Percentiles rank a stretch among this genome's conserved stretches.
Evolutionary conservation across 345 rosid species (phyloP).

Genomic region (Sisymbrium irio): DNA sequence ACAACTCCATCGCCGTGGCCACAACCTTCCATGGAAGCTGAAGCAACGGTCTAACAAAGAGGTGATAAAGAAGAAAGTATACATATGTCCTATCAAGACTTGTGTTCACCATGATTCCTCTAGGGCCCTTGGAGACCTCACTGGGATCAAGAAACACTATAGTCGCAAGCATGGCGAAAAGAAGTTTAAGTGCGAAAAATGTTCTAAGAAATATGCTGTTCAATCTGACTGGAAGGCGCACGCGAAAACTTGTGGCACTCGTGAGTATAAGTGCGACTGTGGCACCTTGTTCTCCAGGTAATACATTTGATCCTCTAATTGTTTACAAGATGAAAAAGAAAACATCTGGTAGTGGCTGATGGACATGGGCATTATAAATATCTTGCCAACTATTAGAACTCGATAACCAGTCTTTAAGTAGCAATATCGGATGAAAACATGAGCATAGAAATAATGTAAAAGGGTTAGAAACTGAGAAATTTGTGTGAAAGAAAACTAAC

Average conservation of each 20-base stretch:
- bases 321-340: background rate
- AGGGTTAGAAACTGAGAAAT: background rate
- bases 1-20: constrained; percentile 94
- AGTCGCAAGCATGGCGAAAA: constrained; percentile 96
- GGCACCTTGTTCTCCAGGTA: constrained; percentile 96
- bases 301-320: background rate
- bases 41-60: constrained; percentile 72
- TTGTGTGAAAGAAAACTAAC: background rate
- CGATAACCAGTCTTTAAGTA: background rate
- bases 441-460: background rate
- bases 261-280: constrained; percentile 95
- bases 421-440: background rate
- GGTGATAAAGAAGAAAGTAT: constrained; percentile 66
- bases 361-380: too few species aligned
- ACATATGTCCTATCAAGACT: constrained; percentile 85
- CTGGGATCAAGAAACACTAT: constrained; percentile 91
- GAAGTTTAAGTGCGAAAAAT: constrained; percentile 96
- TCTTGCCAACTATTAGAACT: background rate
- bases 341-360: background rate
- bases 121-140: constrained; percentile 90
- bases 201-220: constrained; percentile 95
- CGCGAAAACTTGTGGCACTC: constrained; percentile 89
- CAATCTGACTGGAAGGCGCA: constrained; percentile 99
- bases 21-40: constrained; percentile 96
- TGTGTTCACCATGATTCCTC: constrained; percentile 91